A percentile compares a stretch with the other conserved stretches of the same genome.
phyloP scores from a whole-genome alignment of 352 stramenopile species.

The Phytophthora citrophthora region DNA sequence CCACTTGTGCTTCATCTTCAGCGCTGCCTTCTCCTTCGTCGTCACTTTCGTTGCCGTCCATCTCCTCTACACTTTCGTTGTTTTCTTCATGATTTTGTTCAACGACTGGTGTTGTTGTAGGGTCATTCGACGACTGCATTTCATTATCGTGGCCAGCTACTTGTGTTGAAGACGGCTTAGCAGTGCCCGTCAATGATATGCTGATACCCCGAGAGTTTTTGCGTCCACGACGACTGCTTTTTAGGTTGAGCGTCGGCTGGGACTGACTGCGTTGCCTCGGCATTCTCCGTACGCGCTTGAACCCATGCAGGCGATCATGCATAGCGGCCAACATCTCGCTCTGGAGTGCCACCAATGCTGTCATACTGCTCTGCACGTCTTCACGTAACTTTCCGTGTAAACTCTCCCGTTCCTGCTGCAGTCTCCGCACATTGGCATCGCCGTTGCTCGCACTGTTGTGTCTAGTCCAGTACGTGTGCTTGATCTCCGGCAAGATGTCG shows the following conservation, averaged over 20 bases:
- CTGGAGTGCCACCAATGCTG: constrained; percentile 54
- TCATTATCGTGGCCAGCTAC: not conserved
- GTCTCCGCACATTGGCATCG: constrained; percentile 40
- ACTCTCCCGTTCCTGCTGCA: constrained; percentile 59
- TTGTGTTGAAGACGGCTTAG: constrained; percentile 1
- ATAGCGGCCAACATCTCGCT: constrained; percentile 49
- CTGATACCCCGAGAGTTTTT: constrained; percentile 1
- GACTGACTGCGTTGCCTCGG: constrained; percentile 29
- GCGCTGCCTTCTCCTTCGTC: constrained; percentile 28
- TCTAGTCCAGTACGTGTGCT: constrained; percentile 80
- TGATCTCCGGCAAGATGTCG: constrained; percentile 71
- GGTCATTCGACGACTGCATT: not conserved
- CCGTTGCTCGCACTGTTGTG: constrained; percentile 26
- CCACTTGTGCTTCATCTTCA: constrained; percentile 14
- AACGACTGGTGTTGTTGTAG: not conserved
- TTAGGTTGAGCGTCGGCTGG: constrained; percentile 20
- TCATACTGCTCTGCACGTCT: constrained; percentile 66
- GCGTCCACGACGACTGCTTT: constrained; percentile 19
- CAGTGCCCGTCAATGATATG: constrained; percentile 1
- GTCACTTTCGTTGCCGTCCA: constrained; percentile 36
- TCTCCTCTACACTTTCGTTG: constrained; percentile 6
- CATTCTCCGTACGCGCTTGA: constrained; percentile 33
- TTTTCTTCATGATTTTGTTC: not conserved
- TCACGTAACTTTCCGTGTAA: constrained; percentile 48
- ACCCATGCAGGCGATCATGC: constrained; percentile 39